phyloP scores from a whole-genome alignment of 768 basidiomycete species.

The Pleurotus citrinopileatus region DNA sequence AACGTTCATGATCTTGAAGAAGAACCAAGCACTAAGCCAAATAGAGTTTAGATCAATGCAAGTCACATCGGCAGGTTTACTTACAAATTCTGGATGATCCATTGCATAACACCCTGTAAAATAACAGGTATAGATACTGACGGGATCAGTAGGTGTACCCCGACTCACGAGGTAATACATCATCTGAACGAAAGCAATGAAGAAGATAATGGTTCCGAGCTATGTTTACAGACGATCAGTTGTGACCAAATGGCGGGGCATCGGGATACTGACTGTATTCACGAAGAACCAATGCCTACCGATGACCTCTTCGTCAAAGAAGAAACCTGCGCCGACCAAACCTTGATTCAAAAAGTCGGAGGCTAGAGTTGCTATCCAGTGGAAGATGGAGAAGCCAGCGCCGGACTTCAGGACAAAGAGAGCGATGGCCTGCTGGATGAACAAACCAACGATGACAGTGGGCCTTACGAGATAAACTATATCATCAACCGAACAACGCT shows the following conservation, averaged over 20 bases:
- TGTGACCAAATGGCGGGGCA: constrained; percentile 2
- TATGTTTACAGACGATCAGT: constrained; percentile 21
- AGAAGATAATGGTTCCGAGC: constrained; percentile 86
- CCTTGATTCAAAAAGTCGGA: constrained; percentile 76
- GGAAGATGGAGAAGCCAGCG: constrained; percentile 83
- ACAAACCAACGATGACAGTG: constrained; percentile 84
- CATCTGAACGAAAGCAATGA: constrained; percentile 92
- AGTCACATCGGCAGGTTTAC: constrained; percentile 19
- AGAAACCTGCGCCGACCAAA: constrained; percentile 72
- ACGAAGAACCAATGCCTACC: constrained; percentile 83
- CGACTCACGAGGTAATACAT: constrained; percentile 55
- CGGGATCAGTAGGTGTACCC: no score
- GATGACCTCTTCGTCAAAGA: constrained; percentile 70
- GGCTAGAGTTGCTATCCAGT: constrained; percentile 77
- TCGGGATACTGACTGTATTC: constrained; percentile 51
- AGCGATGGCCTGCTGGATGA: constrained; percentile 82
- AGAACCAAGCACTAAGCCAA: constrained; percentile 74
- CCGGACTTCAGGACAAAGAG: constrained; percentile 85
- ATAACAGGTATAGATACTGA: not conserved
- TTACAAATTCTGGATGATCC: constrained; percentile 84
- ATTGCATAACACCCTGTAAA: constrained; percentile 83
- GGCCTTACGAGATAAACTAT: constrained; percentile 43
- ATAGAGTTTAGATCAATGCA: not conserved
- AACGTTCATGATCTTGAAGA: constrained; percentile 87
- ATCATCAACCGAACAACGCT: constrained; percentile 3